These are phyloP conservation scores for Populus euphratica DNA, from an alignment of 345 rosid species.

Conservation along the genomic window DNA sequence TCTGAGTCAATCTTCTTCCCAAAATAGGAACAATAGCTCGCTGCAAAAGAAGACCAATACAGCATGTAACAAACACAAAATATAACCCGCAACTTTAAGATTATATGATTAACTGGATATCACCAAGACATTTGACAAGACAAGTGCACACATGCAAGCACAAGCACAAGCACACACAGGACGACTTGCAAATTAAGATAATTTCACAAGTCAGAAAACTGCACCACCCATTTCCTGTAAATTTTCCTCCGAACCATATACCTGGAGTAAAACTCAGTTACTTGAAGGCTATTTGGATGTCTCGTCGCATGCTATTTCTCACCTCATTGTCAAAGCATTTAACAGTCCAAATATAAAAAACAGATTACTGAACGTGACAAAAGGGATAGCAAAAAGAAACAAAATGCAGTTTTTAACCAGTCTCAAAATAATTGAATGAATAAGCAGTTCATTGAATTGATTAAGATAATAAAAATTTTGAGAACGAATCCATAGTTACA, in stretches of 20 bases:
- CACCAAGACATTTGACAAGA: background rate
- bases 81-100: background rate
- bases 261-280: background rate
- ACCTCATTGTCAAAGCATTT: no score
- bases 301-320: no score
- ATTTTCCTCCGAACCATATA: background rate
- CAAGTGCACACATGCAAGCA: background rate
- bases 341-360: no score
- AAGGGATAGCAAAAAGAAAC: background rate
- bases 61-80: no score
- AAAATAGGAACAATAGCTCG: conserved; percentile 35
- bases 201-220: background rate
- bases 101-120: background rate
- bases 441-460: background rate
- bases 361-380: background rate
- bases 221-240: background rate
- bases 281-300: background rate
- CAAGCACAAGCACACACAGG: background rate
- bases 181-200: background rate
- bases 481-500: background rate
- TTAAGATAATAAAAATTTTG: background rate
- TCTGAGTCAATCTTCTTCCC: conserved; percentile 81
- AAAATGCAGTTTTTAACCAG: background rate
- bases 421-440: background rate
- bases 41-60: conserved; percentile 18